phyloP scores from a whole-genome alignment of 805 yeast species.

The Gaillardinia entomophila region DNA sequence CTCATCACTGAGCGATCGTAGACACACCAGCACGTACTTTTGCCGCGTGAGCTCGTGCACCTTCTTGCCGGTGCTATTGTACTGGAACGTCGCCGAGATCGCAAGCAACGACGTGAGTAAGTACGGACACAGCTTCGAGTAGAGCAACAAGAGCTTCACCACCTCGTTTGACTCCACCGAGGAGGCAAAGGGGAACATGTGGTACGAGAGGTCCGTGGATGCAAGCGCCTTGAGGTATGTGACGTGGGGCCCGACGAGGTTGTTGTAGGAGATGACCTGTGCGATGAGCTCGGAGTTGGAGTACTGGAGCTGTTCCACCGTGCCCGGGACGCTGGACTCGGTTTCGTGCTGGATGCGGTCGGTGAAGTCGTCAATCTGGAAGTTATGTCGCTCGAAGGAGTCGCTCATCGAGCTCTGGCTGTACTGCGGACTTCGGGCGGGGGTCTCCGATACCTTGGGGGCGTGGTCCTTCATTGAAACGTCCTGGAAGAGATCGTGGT shows the following conservation, averaged over 20 bases:
- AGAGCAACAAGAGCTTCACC: conserved; percentile 17
- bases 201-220: conserved; percentile 22
- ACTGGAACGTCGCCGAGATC: conserved; percentile 21
- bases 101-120: conserved; percentile 18
- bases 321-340: not conserved
- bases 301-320: conserved; percentile 1
- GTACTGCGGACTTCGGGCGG: not conserved
- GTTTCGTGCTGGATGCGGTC: conserved; percentile 1
- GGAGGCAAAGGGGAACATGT: conserved; percentile 33
- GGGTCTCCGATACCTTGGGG: no score
- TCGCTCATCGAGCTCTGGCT: conserved; percentile 4
- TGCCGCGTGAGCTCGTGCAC: conserved; percentile 14
- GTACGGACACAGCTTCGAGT: conserved; percentile 15
- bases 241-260: conserved; percentile 22
- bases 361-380: conserved; percentile 15
- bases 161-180: conserved; percentile 30
- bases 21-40: conserved; percentile 14
- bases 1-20: conserved; percentile 13
- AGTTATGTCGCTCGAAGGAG: conserved; percentile 11
- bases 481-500: not conserved
- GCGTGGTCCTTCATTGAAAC: not conserved
- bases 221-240: conserved; percentile 25
- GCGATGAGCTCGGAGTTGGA: conserved; percentile 22
- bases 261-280: conserved; percentile 16
- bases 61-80: conserved; percentile 14